Percentiles rank a stretch among this genome's conserved stretches.
Evolutionary conservation across 495 filamentous ascomycete species (phyloP).

Genomic region (Penicillium daleae): DNA sequence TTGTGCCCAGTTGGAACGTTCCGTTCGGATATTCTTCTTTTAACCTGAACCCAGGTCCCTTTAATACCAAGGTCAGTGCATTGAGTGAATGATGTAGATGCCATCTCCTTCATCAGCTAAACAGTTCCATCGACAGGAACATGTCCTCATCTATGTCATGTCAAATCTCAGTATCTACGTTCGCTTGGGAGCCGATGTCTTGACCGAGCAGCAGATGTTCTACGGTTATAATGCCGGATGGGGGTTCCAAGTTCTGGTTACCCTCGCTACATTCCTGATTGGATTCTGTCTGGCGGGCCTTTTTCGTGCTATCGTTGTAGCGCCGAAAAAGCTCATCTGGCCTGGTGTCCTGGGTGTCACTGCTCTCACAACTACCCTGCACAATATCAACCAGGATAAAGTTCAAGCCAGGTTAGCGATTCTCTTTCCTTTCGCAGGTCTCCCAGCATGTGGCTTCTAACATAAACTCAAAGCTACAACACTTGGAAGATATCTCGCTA

Average conservation of each 20-base stretch:
- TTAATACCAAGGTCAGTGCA: neutral
- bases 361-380: neutral
- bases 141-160: constrained; percentile 22
- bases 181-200: constrained; percentile 65
- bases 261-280: neutral
- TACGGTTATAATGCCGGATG: constrained; percentile 67
- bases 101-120: neutral
- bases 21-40: neutral
- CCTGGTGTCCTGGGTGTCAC: neutral
- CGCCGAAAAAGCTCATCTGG: neutral
- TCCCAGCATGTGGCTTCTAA: too few relatives aligned
- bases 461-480: neutral
- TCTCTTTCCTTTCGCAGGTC: neutral
- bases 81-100: neutral
- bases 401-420: neutral
- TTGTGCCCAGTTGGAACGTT: neutral
- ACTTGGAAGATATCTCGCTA: neutral
- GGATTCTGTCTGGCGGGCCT: neutral
- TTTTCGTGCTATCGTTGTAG: neutral
- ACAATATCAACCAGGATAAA: neutral
- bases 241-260: constrained; percentile 47
- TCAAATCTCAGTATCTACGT: constrained; percentile 49
- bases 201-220: constrained; percentile 62
- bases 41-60: neutral
- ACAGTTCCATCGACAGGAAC: neutral